These are phyloP conservation scores for Brettanomyces custersianus DNA, from an alignment of 805 yeast species.

Conservation along the genomic window DNA sequence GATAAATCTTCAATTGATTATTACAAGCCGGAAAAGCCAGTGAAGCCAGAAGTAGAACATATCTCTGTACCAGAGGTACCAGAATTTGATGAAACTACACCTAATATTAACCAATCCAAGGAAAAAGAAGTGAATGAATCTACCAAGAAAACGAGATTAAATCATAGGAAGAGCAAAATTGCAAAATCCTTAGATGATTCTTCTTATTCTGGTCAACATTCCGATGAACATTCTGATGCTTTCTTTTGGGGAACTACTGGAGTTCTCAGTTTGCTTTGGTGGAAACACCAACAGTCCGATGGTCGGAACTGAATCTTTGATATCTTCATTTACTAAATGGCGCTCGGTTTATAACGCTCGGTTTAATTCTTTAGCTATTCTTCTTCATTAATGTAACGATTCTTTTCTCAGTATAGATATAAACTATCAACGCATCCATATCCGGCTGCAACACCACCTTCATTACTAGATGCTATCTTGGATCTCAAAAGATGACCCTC, in stretches of 20 bases:
- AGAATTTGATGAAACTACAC: too few relatives aligned
- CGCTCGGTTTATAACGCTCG: background rate
- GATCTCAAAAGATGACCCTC: conserved; percentile 87
- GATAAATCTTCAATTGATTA: conserved; percentile 52
- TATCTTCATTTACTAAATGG: background rate
- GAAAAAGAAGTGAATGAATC: too few relatives aligned
- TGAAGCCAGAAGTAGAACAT: background rate
- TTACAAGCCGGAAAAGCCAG: conserved; percentile 33
- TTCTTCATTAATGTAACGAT: conserved; percentile 1
- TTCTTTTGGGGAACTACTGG: conserved; percentile 20
- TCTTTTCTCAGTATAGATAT: conserved; percentile 34
- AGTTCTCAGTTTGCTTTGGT: conserved; percentile 23
- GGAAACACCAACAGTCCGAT: conserved; percentile 16
- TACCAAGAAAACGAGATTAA: too few relatives aligned
- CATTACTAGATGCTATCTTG: conserved; percentile 78
- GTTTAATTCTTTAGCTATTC: conserved; percentile 2
- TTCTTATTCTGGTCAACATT: too few relatives aligned
- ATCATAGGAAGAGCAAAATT: too few relatives aligned
- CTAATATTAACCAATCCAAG: too few relatives aligned
- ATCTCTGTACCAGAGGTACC: background rate
- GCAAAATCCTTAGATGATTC: too few relatives aligned
- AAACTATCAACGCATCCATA: conserved; percentile 93
- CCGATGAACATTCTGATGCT: too few relatives aligned
- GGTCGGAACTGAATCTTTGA: background rate
- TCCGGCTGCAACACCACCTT: conserved; percentile 99